phyloP scores from a whole-genome alignment of 768 basidiomycete genomes.

The Symmetrospora coprosmae region DNA sequence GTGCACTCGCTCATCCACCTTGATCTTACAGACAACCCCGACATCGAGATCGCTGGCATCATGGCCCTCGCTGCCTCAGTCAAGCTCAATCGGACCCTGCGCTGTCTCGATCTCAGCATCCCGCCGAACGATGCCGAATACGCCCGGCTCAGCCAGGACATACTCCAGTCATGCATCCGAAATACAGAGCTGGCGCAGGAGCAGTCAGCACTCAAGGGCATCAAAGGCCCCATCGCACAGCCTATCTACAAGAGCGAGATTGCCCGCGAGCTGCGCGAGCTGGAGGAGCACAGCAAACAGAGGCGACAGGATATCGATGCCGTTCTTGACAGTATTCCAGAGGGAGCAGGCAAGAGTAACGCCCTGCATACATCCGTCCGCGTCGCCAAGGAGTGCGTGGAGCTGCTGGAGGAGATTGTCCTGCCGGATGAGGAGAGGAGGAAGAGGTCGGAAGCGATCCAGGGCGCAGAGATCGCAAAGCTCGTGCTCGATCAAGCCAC shows the following conservation, averaged over 20 bases:
- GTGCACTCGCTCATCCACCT: conserved; percentile 73
- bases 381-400: neutral
- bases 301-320: too few species aligned
- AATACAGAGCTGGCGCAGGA: conserved; percentile 68
- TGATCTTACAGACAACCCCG: conserved; percentile 42
- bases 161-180: conserved; percentile 73
- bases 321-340: too few species aligned
- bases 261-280: conserved; percentile 38
- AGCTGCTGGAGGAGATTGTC: neutral
- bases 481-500: conserved; percentile 35
- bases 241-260: conserved; percentile 39
- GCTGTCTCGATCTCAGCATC: conserved; percentile 85
- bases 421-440: conserved; percentile 25
- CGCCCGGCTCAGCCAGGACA: conserved; percentile 63
- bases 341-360: too few species aligned
- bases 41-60: conserved; percentile 71
- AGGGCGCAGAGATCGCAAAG: neutral
- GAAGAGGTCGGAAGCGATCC: neutral
- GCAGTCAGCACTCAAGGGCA: conserved; percentile 37
- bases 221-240: conserved; percentile 36
- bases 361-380: too few species aligned
- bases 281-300: conserved; percentile 33
- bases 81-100: conserved; percentile 63
- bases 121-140: conserved; percentile 43
- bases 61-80: conserved; percentile 80